A percentile compares a stretch with the other conserved stretches of the same genome.
These are phyloP conservation scores for Elsinoe necatrix DNA, from an alignment of 2,329 filamentous ascomycete species.

Conservation along the genomic window DNA sequence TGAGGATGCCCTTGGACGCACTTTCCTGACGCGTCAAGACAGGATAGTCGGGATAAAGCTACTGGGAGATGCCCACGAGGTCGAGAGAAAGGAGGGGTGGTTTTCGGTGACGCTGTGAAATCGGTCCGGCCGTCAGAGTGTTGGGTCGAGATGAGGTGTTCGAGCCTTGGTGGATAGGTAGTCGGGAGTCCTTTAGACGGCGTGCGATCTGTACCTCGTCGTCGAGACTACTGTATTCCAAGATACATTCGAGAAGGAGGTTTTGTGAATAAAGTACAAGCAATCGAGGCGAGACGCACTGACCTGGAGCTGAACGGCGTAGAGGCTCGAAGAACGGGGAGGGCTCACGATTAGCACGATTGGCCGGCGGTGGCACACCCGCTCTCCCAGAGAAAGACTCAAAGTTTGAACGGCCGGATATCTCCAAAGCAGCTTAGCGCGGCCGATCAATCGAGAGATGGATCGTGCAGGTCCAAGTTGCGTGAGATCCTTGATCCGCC, in stretches of 20 bases:
- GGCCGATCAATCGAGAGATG: conserved; percentile 16
- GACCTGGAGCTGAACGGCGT: conserved; percentile 8
- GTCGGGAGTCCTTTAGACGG: background rate
- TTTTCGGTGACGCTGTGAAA: background rate
- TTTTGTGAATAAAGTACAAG: background rate
- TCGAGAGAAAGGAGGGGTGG: background rate
- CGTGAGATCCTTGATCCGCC: conserved; percentile 14
- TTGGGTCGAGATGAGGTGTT: background rate
- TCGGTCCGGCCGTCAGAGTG: background rate
- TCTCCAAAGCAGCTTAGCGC: conserved; percentile 12
- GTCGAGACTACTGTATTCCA: background rate
- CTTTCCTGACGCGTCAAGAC: background rate
- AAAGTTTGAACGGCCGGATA: conserved; percentile 11
- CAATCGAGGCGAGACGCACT: conserved; percentile 16
- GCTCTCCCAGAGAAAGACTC: conserved; percentile 7
- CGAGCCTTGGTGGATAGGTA: background rate
- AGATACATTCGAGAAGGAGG: background rate
- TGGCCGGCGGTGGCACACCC: conserved; percentile 14
- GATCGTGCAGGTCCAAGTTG: conserved; percentile 11
- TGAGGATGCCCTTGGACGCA: too few relatives aligned
- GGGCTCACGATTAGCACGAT: conserved; percentile 15
- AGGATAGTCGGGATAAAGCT: background rate
- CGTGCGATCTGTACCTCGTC: background rate
- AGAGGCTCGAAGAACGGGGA: conserved; percentile 6
- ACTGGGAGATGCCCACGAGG: background rate